Evolutionary conservation across 306 rosid species (phyloP), one percentile per base, ranked within the genome.

Genomic region (Senna siamea): DNA sequence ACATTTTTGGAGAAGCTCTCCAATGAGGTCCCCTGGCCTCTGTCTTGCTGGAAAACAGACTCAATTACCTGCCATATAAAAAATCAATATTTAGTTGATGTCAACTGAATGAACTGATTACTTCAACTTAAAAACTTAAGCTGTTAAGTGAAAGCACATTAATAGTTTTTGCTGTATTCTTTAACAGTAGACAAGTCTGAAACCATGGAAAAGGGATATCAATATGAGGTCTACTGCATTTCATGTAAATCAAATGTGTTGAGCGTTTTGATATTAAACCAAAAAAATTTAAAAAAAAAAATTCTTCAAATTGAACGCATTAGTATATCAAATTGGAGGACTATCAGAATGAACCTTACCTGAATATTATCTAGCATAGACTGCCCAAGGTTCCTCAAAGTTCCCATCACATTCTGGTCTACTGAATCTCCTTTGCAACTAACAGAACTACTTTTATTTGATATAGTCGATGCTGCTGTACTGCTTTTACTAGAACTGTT

Each of bases 361-460:
- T 92, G 96, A 63, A 94, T 90, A 59, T 94, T 92, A 58, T 92
- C 99, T 58, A 92, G 89, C 99, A 95, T 95, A 52, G 98, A 87
- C 69, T 92, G 96, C 23, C 99, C 99, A 51, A 95, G 81, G 81
- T 92, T 95, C 87, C 83, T 95, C 76, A 87, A 79, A 84, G 85
- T 87, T 43, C 93, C 92, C 83, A 89, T 86, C 76, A 88, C 76
- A 74, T 87, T 87, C 84, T 92, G 96, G 83, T 94, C 97, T 1
- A 69, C 84, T 4, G 86, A 75, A 15, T 88, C 97, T 30, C 86
- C 97, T 65, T 87, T 82, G 70, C 59, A 28, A 76, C 81, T 76
- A 57, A 52, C 79, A 63, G 87, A 77, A 84, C 64, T 81, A 69
- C 77, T 56, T 57, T 82, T 87, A 69, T 74, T 85, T 4, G 66